These are phyloP conservation scores for Kalaharituber pfeilii DNA, from an alignment of 2,329 filamentous ascomycete genomes.

Conservation along the genomic window DNA sequence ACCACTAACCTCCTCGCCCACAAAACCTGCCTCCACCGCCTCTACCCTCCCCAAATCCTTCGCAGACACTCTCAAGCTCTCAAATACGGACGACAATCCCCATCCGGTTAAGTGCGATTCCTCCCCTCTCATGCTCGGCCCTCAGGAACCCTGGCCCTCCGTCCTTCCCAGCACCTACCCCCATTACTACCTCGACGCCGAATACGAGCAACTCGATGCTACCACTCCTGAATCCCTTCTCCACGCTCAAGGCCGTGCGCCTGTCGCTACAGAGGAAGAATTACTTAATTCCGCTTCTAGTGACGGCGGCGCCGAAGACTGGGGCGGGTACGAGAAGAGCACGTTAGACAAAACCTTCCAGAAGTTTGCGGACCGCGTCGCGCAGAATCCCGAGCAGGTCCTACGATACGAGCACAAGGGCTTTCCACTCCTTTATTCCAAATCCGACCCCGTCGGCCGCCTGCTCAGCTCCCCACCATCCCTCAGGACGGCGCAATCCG, in stretches of 20 bases:
- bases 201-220: conserved; percentile 68
- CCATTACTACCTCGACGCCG: conserved; percentile 67
- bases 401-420: conserved; percentile 66
- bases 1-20: neutral
- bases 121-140: conserved; percentile 25
- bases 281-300: conserved; percentile 26
- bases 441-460: conserved; percentile 55
- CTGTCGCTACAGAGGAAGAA: conserved; percentile 6
- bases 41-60: conserved; percentile 54
- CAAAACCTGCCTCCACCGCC: conserved; percentile 27
- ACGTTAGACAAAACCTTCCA: conserved; percentile 58
- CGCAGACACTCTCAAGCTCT: conserved; percentile 43
- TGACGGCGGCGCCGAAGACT: conserved; percentile 21
- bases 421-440: conserved; percentile 60
- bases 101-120: conserved; percentile 21
- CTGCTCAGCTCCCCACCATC: conserved; percentile 32
- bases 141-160: conserved; percentile 59
- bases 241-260: conserved; percentile 27
- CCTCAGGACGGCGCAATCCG: conserved; percentile 28
- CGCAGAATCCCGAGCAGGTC: conserved; percentile 66
- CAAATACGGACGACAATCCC: too few relatives aligned
- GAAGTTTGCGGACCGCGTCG: conserved; percentile 59
- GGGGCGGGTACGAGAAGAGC: conserved; percentile 47
- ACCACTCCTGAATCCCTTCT: conserved; percentile 33
- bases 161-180: conserved; percentile 51